These are phyloP conservation scores for Pseudoscleropodium purum DNA, from an alignment of 225 moss, liverwort and hornwort species.

Conservation along the genomic window DNA sequence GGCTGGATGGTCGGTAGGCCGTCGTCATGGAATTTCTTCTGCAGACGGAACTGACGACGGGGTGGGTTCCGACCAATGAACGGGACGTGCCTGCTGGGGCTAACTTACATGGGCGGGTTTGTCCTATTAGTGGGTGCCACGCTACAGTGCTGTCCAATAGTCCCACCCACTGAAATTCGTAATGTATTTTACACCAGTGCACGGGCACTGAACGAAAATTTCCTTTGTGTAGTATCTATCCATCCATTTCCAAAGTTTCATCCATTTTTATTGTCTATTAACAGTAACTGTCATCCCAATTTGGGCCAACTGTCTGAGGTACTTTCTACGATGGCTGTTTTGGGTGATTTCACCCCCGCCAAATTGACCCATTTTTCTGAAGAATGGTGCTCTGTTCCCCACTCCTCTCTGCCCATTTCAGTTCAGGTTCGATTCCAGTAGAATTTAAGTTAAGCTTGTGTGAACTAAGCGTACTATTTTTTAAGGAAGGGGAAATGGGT, in stretches of 20 bases:
- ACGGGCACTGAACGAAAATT: not conserved
- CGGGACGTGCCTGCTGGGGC: not conserved
- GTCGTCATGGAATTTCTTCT: not conserved
- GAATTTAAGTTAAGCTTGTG: too few species aligned
- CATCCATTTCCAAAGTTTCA: not conserved
- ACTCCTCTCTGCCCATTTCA: not conserved
- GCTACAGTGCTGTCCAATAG: too few species aligned
- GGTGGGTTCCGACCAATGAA: not conserved
- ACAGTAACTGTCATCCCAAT: not conserved
- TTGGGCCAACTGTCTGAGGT: too few species aligned
- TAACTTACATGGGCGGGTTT: not conserved
- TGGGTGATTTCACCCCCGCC: not conserved
- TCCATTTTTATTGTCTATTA: not conserved
- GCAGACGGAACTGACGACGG: not conserved
- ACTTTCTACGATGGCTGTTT: not conserved
- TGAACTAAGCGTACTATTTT: not conserved
- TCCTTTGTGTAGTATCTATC: not conserved
- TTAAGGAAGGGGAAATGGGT: not conserved
- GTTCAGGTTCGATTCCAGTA: not conserved
- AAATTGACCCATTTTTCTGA: not conserved
- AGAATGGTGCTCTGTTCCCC: too few species aligned
- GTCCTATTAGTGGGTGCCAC: not conserved
- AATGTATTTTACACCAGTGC: not conserved
- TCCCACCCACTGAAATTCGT: not conserved
- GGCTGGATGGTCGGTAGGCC: not conserved